Evolutionary conservation across 139 green algal genomes (phyloP), one percentile per base, ranked within the genome.

Genomic region (Yamagishiella unicocca): DNA sequence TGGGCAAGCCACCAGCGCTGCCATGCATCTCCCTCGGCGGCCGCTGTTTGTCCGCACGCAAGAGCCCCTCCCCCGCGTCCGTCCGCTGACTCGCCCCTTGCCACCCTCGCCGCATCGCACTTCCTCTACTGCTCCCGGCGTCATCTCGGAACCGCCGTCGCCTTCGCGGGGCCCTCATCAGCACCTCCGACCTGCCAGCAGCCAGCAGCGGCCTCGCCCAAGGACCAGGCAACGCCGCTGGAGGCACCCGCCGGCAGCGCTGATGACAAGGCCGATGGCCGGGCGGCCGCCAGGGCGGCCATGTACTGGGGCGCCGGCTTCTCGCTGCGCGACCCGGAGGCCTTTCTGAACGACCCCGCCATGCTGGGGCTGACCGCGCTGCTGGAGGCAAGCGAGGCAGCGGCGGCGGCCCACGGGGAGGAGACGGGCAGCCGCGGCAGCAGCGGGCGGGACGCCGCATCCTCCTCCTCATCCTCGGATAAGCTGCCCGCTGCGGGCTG

Each of bases 311-410:
- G 40, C 71, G 25, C 40, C 19, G 38, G 42, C 25, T 79, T 37
- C 71, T 27, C 9, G 31, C 73, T 81, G 31, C 4, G 19, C 25
- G 73, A 81, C 46, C 29, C 73, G 7, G 73, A 81, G 27, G 73
- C 21, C 10, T 81, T 66, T n/a, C 73, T 81, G 73, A 45, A 62
- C 43, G 43, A 62, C 43, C 73, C 73, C 27, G 46, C 25, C 33
- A 62, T 81, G 73, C 29, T 27, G 43, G 73, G 73, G 6, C 31
- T 81, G 73, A 38, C 43, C 10, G 43, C 5, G 73, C 73, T 81
- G 27, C 46, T 81, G 43, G 73, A 81, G 45, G 22, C 42, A 19
- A 58, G 40, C 17, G 71, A 2, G 40, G 45, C 43, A n/a, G 45
- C 2, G 43, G 73, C 25, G 45, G 70, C 70, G 70, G 37, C 68